Evolutionary conservation across 164 flowering plant species (phyloP).

Genomic region (Magnolia changhungtana): DNA sequence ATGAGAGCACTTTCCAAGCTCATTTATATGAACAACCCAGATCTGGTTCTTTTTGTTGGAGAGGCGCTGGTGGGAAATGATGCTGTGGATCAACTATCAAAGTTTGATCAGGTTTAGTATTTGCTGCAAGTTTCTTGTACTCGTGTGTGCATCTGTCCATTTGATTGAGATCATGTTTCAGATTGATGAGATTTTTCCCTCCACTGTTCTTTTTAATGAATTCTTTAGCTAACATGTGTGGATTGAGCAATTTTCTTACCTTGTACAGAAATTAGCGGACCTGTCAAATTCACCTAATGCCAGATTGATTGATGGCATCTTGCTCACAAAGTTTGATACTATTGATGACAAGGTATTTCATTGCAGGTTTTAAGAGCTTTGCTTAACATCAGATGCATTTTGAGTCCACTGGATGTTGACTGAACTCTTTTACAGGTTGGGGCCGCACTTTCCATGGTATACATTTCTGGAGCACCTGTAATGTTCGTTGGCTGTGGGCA

Average conservation of each 20-base stretch:
- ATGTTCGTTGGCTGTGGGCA: conserved; percentile 99
- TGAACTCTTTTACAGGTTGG: conserved; percentile 59
- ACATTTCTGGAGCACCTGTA: conserved; percentile 93
- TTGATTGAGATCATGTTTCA: background rate
- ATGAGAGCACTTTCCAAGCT: conserved; percentile 98
- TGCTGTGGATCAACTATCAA: conserved; percentile 94
- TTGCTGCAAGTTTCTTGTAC: background rate
- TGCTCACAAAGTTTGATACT: conserved; percentile 95
- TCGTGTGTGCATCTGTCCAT: background rate
- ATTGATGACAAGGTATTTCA: conserved; percentile 88
- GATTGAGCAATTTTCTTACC: background rate
- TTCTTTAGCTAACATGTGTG: background rate
- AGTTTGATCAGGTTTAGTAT: conserved; percentile 75
- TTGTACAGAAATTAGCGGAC: conserved; percentile 80
- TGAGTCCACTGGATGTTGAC: background rate
- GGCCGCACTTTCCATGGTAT: conserved; percentile 96
- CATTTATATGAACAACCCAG: conserved; percentile 80
- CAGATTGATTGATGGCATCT: conserved; percentile 85
- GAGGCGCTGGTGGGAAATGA: conserved; percentile 98
- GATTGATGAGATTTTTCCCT: background rate
- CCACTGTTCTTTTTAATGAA: background rate
- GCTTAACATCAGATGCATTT: background rate
- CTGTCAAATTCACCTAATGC: conserved; percentile 67
- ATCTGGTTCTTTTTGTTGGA: conserved; percentile 90
- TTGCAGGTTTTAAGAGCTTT: too few relatives aligned